Evolutionary conservation across 176 grass and related monocot species (phyloP).

Genomic region (Rhynchospora breviuscula): DNA sequence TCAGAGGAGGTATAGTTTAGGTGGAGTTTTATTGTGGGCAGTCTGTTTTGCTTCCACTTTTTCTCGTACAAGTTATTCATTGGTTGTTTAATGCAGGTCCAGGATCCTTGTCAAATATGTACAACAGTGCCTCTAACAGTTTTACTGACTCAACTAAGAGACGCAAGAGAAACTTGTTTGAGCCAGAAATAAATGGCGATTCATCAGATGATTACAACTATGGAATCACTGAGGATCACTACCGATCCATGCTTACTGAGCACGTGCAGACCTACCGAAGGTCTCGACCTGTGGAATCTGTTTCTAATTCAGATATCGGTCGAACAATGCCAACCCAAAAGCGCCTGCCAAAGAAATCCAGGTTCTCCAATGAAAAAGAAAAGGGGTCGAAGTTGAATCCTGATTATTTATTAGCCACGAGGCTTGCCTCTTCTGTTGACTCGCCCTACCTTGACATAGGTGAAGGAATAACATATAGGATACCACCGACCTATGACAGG

Average conservation of each 20-base stretch:
- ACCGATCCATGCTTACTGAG: constrained; percentile 83
- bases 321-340: constrained; percentile 34
- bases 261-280: constrained; percentile 76
- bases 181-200: constrained; percentile 49
- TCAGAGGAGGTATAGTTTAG: not conserved
- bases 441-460: constrained; percentile 83
- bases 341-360: constrained; percentile 34
- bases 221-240: constrained; percentile 75
- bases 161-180: constrained; percentile 37
- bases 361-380: constrained; percentile 35
- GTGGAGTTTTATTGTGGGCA: constrained; percentile 13
- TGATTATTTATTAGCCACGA: constrained; percentile 60
- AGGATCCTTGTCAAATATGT: constrained; percentile 45
- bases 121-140: constrained; percentile 53
- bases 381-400: constrained; percentile 36
- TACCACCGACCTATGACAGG: constrained; percentile 89
- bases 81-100: constrained; percentile 31
- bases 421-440: constrained; percentile 57
- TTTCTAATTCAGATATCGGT: constrained; percentile 46
- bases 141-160: constrained; percentile 41
- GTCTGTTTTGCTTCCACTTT: constrained; percentile 8
- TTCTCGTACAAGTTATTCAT: not conserved
- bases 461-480: constrained; percentile 62
- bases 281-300: constrained; percentile 45
- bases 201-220: constrained; percentile 49